Base-by-base conservation (phyloP, 495 filamentous ascomycete species). In the Barbatosphaeria neglecta region DNA sequence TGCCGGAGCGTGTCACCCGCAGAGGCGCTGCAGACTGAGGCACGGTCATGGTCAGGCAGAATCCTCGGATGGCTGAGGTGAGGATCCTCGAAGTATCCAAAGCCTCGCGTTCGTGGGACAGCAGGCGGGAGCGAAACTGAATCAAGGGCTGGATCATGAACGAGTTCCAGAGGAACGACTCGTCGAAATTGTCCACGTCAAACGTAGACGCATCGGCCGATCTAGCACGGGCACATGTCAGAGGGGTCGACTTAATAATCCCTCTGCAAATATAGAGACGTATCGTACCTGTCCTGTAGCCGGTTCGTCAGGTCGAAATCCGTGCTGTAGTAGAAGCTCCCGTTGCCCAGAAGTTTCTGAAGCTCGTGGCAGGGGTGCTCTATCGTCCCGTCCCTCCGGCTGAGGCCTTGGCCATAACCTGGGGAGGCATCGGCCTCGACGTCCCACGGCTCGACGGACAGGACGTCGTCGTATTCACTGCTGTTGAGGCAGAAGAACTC, bases 271-370 rank as follows among this genome's bases (percentile, higher is more conserved):
- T 35, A 25, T n/a, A 40, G 20, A 18, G 42, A 15, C 13, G 37
- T n/a, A n/a, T 54, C 76, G 60, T 64, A 90, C 84, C 90, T 83
- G 54, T 95, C 83, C 65, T 98, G 92, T 51, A 96, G 69, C 50
- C 92, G 77, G 62, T 90, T 90, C 20, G 92, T 97, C 18, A 98
- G 75, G 62, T 97, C 90, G 59, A 98, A 98, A 65, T 97, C 86
- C 23, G 87, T 82, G 56, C 90, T 96, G 63, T 95, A 98, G 61
- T 97, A 97, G 59, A 98, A 98, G 11, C 83, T 95, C n/a, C 93
- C 89, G 64, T 92, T 86, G 50, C 86, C 81, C 18, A 98, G 70
- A 9, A 98, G 74, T 70, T 94, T 96, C 59, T 90, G 90, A 42
- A 98, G 55, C 33, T 90, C 86, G 44, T 85, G 60, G 57, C 88